A percentile compares a stretch with the other conserved stretches of the same genome.
phyloP scores from a whole-genome alignment of 208 protist species.

The Trypanosoma lewisi region DNA sequence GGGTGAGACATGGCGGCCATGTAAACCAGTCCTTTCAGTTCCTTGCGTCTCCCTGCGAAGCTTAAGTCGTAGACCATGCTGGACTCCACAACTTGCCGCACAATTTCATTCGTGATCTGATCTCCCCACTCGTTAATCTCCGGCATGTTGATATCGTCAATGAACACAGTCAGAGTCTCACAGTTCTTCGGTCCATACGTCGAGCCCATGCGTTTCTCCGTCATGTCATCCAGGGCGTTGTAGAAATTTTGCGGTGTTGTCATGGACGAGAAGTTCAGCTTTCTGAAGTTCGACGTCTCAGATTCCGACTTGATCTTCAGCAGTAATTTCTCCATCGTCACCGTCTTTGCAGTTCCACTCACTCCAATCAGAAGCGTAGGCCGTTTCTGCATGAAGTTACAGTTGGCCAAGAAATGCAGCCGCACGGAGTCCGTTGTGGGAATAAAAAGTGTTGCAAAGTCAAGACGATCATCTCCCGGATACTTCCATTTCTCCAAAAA shows the following conservation, averaged over 20 bases:
- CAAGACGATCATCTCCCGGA: slow-evolving; percentile 86
- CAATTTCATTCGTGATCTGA: slow-evolving; percentile 96
- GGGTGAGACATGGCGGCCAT: slow-evolving; percentile 97
- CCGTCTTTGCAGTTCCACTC: slow-evolving; percentile 95
- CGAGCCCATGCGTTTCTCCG: slow-evolving; percentile 94
- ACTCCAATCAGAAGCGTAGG: slow-evolving; percentile 91
- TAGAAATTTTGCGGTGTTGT: slow-evolving; percentile 92
- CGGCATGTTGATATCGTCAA: slow-evolving; percentile 97
- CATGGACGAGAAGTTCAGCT: slow-evolving; percentile 94
- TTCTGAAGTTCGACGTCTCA: slow-evolving; percentile 88
- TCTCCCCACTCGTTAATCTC: slow-evolving; percentile 95
- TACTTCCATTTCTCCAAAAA: slow-evolving; percentile 93
- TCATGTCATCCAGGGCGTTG: slow-evolving; percentile 92
- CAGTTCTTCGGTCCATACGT: slow-evolving; percentile 94
- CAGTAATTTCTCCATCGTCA: slow-evolving; percentile 93
- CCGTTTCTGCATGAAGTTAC: slow-evolving; percentile 82
- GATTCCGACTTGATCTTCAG: slow-evolving; percentile 69
- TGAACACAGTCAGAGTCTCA: slow-evolving; percentile 89
- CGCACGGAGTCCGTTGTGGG: slow-evolving; percentile 96
- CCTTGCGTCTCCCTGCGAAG: slow-evolving; percentile 92
- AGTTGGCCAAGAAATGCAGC: slow-evolving; percentile 91
- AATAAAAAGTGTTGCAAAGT: slow-evolving; percentile 96
- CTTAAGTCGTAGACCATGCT: slow-evolving; percentile 86
- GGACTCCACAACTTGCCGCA: slow-evolving; percentile 91
- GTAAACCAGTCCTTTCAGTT: slow-evolving; percentile 94